These are phyloP conservation scores for Colletotrichum musae DNA, from an alignment of 2,329 filamentous ascomycete genomes.

Conservation along the genomic window DNA sequence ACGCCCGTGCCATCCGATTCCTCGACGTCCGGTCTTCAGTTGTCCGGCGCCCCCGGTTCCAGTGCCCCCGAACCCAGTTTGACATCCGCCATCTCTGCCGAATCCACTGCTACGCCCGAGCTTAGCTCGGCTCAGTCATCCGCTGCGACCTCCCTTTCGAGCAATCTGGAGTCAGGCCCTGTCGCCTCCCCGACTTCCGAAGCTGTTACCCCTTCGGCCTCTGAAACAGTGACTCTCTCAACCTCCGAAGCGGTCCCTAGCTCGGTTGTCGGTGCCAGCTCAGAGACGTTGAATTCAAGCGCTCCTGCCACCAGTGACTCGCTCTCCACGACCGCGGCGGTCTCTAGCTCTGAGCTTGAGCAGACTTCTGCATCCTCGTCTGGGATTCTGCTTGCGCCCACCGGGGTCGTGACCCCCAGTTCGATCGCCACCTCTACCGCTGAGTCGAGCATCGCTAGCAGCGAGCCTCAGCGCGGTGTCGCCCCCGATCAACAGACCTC, in stretches of 20 bases:
- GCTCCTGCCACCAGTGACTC: not conserved
- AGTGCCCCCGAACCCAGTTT: not conserved
- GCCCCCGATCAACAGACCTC: constrained; percentile 3
- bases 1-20: constrained; percentile 36
- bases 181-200: not conserved
- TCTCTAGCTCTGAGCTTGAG: constrained; percentile 9
- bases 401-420: constrained; percentile 48
- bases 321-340: not conserved
- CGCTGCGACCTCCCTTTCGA: constrained; percentile 1
- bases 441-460: not conserved
- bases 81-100: constrained; percentile 1
- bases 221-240: not conserved
- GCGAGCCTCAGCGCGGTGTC: constrained; percentile 14
- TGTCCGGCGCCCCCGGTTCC: not conserved
- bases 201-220: constrained; percentile 6
- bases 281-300: constrained; percentile 12
- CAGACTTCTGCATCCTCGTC: constrained; percentile 38
- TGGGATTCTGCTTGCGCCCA: constrained; percentile 50
- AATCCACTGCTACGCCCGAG: constrained; percentile 18
- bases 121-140: constrained; percentile 13
- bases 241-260: constrained; percentile 5
- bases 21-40: not conserved
- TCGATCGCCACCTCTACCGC: constrained; percentile 31
- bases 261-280: constrained; percentile 12
- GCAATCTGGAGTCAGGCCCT: not conserved